Evolutionary conservation across 78 protist genomes (phyloP).

Genomic region (Pigoraptor vietnamica): DNA sequence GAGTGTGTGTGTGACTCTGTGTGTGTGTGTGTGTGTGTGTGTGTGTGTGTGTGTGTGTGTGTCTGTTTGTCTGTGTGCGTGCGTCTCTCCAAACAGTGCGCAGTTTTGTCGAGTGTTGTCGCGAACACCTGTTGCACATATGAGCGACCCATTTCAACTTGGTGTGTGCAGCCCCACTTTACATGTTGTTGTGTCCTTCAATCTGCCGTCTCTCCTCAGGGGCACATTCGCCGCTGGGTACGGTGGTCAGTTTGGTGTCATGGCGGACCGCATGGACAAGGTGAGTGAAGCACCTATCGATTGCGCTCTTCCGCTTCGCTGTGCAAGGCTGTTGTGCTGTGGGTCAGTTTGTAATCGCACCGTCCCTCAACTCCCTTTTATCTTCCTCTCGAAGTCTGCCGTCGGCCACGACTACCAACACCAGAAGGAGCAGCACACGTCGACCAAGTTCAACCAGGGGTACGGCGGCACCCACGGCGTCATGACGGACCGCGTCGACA

Average conservation of each 20-base stretch:
- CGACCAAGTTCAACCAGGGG: background rate
- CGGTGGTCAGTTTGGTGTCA: background rate
- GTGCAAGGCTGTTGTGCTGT: background rate
- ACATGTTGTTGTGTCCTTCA: background rate
- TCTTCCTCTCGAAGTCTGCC: background rate
- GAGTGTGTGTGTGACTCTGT: background rate
- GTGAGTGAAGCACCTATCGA: background rate
- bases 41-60: too few species aligned
- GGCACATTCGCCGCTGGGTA: background rate
- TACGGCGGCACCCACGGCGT: conserved; percentile 1
- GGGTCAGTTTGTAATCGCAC: background rate
- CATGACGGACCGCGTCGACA: background rate
- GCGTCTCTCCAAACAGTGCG: too few species aligned
- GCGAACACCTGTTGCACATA: too few species aligned
- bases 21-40: too few species aligned
- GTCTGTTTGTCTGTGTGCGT: too few species aligned
- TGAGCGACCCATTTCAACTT: background rate
- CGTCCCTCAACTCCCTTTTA: background rate
- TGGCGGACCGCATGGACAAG: background rate
- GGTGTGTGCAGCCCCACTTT: background rate
- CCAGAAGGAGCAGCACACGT: background rate
- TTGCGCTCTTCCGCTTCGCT: background rate
- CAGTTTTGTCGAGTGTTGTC: too few species aligned
- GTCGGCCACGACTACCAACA: background rate
- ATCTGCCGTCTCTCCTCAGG: too few species aligned